phyloP scores from a whole-genome alignment of 2,329 filamentous ascomycete genomes.

The Aspergillus sclerotialis region DNA sequence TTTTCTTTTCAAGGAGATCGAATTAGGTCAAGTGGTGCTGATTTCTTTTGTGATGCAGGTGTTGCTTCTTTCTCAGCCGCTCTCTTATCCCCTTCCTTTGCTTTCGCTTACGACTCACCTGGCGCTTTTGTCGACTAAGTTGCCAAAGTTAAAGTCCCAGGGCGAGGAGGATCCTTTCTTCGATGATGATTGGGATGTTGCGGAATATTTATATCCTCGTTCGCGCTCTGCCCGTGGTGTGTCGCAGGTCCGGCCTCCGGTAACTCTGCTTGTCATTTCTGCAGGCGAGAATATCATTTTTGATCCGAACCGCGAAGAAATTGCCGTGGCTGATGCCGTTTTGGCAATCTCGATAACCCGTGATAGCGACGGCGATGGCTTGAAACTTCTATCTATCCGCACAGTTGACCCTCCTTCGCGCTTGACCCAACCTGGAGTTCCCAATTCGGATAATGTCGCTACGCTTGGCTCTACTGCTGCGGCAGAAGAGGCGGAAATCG shows the following conservation, averaged over 20 bases:
- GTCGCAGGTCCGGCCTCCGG: conserved; percentile 58
- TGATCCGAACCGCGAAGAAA: conserved; percentile 83
- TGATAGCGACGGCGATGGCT: conserved; percentile 28
- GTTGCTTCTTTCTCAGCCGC: conserved; percentile 81
- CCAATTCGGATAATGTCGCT: conserved; percentile 56
- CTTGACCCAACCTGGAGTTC: conserved; percentile 63
- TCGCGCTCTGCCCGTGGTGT: conserved; percentile 12
- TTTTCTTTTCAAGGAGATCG: conserved; percentile 1
- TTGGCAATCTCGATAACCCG: conserved; percentile 72
- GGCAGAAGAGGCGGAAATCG: conserved; percentile 35
- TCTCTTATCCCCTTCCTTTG: conserved; percentile 87
- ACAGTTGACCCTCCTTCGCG: conserved; percentile 70
- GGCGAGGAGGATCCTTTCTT: conserved; percentile 91
- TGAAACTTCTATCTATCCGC: conserved; percentile 61
- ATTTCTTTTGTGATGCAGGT: conserved; percentile 50
- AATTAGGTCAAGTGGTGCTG: conserved; percentile 3
- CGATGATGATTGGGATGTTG: conserved; percentile 92
- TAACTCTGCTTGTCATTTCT: conserved; percentile 84
- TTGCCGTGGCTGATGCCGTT: conserved; percentile 84
- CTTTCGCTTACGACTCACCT: conserved; percentile 91
- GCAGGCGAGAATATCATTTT: conserved; percentile 87
- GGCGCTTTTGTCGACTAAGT: conserved; percentile 76
- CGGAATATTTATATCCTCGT: conserved; percentile 67
- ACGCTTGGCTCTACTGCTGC: conserved; percentile 36
- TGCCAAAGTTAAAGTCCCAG: conserved; percentile 80